phyloP scores from a whole-genome alignment of 2,329 filamentous ascomycete genomes.

The Fusarium sp. region DNA sequence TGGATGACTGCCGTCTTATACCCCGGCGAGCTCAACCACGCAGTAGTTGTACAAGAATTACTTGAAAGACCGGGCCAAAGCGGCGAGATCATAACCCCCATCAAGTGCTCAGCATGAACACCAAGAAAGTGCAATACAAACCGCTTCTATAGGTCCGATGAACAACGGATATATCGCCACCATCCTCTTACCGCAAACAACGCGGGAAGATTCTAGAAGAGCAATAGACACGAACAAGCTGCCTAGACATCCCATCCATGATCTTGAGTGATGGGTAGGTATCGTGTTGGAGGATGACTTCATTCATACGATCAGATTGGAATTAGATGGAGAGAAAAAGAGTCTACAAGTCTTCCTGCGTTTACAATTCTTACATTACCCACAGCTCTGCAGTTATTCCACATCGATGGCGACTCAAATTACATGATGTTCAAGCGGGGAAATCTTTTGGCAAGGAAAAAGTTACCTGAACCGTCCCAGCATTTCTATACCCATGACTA shows the following conservation, averaged over 20 bases:
- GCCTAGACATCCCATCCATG: background rate
- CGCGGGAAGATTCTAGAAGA: background rate
- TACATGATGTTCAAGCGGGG: background rate
- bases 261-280: background rate
- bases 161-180: background rate
- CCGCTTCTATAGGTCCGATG: background rate
- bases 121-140: background rate
- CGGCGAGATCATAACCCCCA: background rate
- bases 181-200: background rate
- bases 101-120: background rate
- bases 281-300: background rate
- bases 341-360: background rate
- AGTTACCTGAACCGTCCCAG: background rate
- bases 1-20: background rate
- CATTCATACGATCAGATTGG: background rate
- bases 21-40: background rate
- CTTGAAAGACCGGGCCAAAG: background rate
- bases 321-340: background rate
- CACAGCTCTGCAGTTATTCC: background rate
- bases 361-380: background rate
- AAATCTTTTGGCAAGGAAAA: background rate
- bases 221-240: background rate
- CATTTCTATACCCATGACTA: slow-evolving; percentile 10
- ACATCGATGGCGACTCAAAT: background rate
- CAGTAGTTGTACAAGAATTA: background rate